Percentiles rank a stretch among this genome's conserved stretches.
Evolutionary conservation across 768 basidiomycete species (phyloP).

Genomic region (Mycena albidolilacea): DNA sequence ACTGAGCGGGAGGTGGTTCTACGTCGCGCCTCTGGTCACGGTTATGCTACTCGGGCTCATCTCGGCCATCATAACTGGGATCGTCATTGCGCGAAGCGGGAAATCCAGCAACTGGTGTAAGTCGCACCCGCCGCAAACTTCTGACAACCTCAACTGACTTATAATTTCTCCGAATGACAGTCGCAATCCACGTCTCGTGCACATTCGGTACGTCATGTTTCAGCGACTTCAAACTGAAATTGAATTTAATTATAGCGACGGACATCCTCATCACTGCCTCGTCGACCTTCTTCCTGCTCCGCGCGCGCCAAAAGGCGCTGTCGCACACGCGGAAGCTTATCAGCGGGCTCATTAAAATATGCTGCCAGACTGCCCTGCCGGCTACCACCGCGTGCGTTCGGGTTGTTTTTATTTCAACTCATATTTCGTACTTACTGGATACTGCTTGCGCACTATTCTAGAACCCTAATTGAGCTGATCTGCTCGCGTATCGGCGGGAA

Average conservation of each 20-base stretch:
- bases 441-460: background rate
- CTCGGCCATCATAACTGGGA: conserved; percentile 18
- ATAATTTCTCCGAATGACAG: background rate
- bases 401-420: background rate
- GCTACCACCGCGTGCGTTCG: background rate
- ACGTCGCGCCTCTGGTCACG: conserved; percentile 9
- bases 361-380: background rate
- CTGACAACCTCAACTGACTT: background rate
- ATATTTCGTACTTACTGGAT: too few relatives aligned
- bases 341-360: conserved; percentile 1
- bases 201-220: conserved; percentile 16
- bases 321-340: conserved; percentile 7
- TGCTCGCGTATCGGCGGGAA: conserved; percentile 15
- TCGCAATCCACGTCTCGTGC: conserved; percentile 17
- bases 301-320: conserved; percentile 5
- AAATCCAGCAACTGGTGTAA: conserved; percentile 18
- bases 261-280: conserved; percentile 24
- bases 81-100: conserved; percentile 13
- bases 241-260: background rate
- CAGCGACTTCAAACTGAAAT: background rate
- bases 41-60: conserved; percentile 12
- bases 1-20: conserved; percentile 20
- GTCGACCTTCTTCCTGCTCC: conserved; percentile 7
- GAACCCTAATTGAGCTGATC: conserved; percentile 14
- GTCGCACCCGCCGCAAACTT: background rate